Conservation (phyloP, 2,329 filamentous ascomycete genomes). For the Penicillium paneum region DNA sequence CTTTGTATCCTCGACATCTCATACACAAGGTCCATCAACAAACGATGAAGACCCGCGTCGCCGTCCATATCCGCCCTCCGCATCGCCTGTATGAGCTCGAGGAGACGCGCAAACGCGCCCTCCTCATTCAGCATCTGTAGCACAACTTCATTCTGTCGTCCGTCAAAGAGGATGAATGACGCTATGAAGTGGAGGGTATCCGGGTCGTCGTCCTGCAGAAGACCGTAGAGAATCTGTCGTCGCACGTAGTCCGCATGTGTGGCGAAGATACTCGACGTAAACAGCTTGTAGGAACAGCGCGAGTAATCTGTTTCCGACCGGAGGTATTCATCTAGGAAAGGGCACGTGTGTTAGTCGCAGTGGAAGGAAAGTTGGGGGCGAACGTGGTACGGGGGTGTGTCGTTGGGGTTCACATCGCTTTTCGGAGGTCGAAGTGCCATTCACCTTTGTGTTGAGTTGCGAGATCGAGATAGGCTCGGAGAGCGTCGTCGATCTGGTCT, state of each 20-base stretch:
- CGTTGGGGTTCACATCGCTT: background rate
- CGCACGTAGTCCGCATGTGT: conserved; percentile 81
- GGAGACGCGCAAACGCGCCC: conserved; percentile 74
- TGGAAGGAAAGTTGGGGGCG: background rate
- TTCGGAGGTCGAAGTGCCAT: background rate
- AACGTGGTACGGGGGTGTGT: background rate
- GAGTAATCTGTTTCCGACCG: conserved; percentile 75
- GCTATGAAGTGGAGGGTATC: conserved; percentile 77
- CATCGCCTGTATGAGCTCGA: conserved; percentile 72
- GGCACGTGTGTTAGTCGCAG: conserved; percentile 12
- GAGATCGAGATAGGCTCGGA: conserved; percentile 79
- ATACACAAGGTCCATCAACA: conserved; percentile 85
- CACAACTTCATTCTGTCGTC: conserved; percentile 69
- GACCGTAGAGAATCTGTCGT: conserved; percentile 84
- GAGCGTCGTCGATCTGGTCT: conserved; percentile 74
- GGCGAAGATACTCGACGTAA: conserved; percentile 71
- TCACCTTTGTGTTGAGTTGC: conserved; percentile 68
- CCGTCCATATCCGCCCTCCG: conserved; percentile 50
- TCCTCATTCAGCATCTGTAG: conserved; percentile 87
- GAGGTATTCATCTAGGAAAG: conserved; percentile 61
- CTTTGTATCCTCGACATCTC: conserved; percentile 94
- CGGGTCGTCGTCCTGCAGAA: conserved; percentile 80
- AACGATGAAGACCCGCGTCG: conserved; percentile 65
- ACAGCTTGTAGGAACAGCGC: conserved; percentile 73
- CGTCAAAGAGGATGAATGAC: conserved; percentile 83